Conservation (phyloP, 2,329 filamentous ascomycete species). For the Drechslerella stenobrocha region DNA sequence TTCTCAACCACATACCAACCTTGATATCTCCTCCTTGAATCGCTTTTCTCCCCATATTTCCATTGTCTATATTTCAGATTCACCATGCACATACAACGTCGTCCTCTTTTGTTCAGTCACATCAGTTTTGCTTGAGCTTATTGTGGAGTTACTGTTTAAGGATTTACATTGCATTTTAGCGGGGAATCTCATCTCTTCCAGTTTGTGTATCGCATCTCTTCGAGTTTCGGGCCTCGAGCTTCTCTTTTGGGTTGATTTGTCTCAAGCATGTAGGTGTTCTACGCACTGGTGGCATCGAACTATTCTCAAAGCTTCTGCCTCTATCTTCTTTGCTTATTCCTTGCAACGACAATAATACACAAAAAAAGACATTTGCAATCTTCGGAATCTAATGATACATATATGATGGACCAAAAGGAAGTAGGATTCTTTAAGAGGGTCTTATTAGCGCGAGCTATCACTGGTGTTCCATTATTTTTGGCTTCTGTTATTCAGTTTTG, state of each 20-base stretch:
- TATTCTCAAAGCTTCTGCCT: conserved; percentile 18
- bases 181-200: conserved; percentile 29
- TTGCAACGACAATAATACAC: conserved; percentile 12
- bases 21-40: not conserved
- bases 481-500: conserved; percentile 3
- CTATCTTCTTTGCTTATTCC: not conserved
- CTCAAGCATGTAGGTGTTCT: conserved; percentile 31
- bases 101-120: not conserved
- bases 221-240: too few species aligned
- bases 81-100: conserved; percentile 28
- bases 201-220: conserved; percentile 6
- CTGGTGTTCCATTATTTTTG: conserved; percentile 29
- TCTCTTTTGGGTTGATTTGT: too few species aligned
- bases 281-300: conserved; percentile 46
- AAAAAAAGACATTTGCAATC: conserved; percentile 34
- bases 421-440: conserved; percentile 13
- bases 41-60: not conserved
- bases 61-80: conserved; percentile 37
- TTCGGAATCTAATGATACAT: conserved; percentile 25
- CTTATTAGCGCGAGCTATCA: conserved; percentile 44
- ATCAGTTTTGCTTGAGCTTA: conserved; percentile 22
- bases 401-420: conserved; percentile 36
- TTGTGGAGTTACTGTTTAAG: conserved; percentile 38
- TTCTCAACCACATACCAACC: not conserved
- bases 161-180: conserved; percentile 44